Evolutionary conservation across 768 basidiomycete species (phyloP).

Genomic region (Obba rivulosa): DNA sequence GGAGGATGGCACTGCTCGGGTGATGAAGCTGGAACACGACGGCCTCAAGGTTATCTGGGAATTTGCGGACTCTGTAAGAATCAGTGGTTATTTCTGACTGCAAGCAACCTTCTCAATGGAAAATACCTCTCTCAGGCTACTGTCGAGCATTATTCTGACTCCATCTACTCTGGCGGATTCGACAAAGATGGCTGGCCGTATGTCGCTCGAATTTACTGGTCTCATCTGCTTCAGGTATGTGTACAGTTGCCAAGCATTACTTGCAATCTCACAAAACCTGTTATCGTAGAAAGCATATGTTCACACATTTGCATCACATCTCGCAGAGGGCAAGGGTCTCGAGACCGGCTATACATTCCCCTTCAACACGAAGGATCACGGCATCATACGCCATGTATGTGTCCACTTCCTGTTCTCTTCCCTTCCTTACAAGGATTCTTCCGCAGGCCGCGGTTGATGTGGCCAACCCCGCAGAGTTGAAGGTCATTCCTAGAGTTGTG

Average conservation of each 20-base stretch:
- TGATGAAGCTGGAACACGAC: slow-evolving; percentile 46
- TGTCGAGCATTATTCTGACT: slow-evolving; percentile 37
- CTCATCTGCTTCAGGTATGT: slow-evolving; percentile 47
- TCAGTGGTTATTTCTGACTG: background rate
- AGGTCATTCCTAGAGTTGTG: slow-evolving; percentile 38
- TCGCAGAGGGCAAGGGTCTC: slow-evolving; percentile 40
- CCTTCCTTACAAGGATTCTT: slow-evolving; percentile 1
- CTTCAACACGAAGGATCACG: slow-evolving; percentile 62
- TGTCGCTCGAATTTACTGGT: slow-evolving; percentile 66
- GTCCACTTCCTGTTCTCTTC: slow-evolving; percentile 2
- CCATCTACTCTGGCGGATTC: slow-evolving; percentile 54
- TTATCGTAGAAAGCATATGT: slow-evolving; percentile 44
- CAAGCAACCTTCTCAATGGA: background rate
- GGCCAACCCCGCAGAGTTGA: slow-evolving; percentile 32
- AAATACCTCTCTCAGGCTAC: slow-evolving; percentile 32
- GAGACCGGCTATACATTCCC: slow-evolving; percentile 51
- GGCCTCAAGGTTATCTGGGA: slow-evolving; percentile 44
- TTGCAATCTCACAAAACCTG: background rate
- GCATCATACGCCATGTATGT: slow-evolving; percentile 62
- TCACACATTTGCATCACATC: slow-evolving; percentile 48
- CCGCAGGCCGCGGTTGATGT: slow-evolving; percentile 49
- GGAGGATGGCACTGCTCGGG: slow-evolving; percentile 48
- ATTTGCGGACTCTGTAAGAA: slow-evolving; percentile 50
- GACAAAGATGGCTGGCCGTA: slow-evolving; percentile 46
- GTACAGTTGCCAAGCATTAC: background rate